A percentile compares a stretch with the other conserved stretches of the same genome.
Evolutionary conservation across 192 early-diverging fungal genomes (phyloP).

Genomic region (Coemansia pectinata): DNA sequence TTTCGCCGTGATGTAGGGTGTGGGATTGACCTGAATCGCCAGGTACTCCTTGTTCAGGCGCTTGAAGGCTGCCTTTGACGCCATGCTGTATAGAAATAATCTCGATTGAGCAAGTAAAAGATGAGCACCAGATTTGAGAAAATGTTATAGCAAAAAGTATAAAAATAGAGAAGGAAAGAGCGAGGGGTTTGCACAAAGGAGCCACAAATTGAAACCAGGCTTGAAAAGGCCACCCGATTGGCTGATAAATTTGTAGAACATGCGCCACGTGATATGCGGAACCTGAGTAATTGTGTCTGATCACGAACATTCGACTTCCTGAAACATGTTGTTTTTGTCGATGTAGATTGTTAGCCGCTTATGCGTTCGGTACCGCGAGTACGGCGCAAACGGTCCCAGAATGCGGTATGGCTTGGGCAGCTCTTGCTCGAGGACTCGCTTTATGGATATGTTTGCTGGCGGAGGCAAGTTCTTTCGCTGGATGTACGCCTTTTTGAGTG

Average conservation of each 20-base stretch:
- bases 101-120: neutral
- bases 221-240: neutral
- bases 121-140: neutral
- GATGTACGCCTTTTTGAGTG: constrained; percentile 49
- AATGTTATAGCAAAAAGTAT: neutral
- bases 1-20: constrained; percentile 86
- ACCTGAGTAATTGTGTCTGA: neutral
- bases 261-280: neutral
- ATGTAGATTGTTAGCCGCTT: constrained; percentile 37
- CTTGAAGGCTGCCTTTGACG: constrained; percentile 77
- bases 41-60: constrained; percentile 79
- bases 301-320: constrained; percentile 44
- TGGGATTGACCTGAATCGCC: constrained; percentile 75
- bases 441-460: constrained; percentile 37
- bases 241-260: neutral
- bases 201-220: neutral
- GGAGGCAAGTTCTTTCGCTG: constrained; percentile 40
- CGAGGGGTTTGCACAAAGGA: neutral
- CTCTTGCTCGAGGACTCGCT: constrained; percentile 42
- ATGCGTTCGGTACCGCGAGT: constrained; percentile 34
- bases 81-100: constrained; percentile 59
- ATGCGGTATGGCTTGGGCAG: constrained; percentile 50
- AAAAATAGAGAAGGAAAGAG: constrained; percentile 8
- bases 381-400: constrained; percentile 37
- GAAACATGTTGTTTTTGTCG: constrained; percentile 35